These are phyloP conservation scores for Austroboletus novae-zelandiae DNA, from an alignment of 1,284 basidiomycete genomes.

Conservation along the genomic window DNA sequence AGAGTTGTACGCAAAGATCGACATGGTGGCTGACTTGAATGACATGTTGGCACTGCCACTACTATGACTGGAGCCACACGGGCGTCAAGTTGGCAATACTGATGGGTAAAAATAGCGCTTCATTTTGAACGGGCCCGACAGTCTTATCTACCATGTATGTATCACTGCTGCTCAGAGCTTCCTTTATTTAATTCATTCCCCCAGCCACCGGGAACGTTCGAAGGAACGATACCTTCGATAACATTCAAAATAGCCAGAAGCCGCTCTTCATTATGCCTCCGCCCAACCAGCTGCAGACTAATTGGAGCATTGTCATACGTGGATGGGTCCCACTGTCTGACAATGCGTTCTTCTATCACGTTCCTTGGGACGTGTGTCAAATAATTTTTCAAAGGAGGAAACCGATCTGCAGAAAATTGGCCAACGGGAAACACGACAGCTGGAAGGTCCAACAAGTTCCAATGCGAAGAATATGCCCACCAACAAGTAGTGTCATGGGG, in stretches of 20 bases:
- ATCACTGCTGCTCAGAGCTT: slow-evolving; percentile 11
- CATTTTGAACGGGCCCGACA: not conserved
- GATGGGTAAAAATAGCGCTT: too few species aligned
- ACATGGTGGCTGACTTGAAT: too few species aligned
- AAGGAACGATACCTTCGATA: slow-evolving; percentile 36
- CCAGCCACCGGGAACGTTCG: slow-evolving; percentile 11
- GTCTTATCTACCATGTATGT: not conserved
- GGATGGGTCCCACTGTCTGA: slow-evolving; percentile 42
- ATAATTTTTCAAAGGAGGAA: not conserved
- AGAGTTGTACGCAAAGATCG: too few species aligned
- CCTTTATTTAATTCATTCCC: slow-evolving; percentile 3
- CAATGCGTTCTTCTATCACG: slow-evolving; percentile 38
- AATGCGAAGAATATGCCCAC: slow-evolving; percentile 54
- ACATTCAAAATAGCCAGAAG: slow-evolving; percentile 44
- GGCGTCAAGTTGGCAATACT: too few species aligned
- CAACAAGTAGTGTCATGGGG: slow-evolving; percentile 50
- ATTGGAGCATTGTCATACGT: slow-evolving; percentile 47
- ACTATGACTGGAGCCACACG: too few species aligned
- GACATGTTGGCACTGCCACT: not conserved
- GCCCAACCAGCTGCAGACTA: slow-evolving; percentile 47
- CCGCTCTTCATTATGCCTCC: slow-evolving; percentile 49
- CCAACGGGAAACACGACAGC: slow-evolving; percentile 51
- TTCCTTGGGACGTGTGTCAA: slow-evolving; percentile 33
- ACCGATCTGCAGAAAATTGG: slow-evolving; percentile 18
- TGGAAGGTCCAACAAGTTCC: slow-evolving; percentile 58